Evolutionary conservation across 441 rosid genomes (phyloP), one percentile per base, ranked within the genome.

Genomic region (Melastoma candidum): DNA sequence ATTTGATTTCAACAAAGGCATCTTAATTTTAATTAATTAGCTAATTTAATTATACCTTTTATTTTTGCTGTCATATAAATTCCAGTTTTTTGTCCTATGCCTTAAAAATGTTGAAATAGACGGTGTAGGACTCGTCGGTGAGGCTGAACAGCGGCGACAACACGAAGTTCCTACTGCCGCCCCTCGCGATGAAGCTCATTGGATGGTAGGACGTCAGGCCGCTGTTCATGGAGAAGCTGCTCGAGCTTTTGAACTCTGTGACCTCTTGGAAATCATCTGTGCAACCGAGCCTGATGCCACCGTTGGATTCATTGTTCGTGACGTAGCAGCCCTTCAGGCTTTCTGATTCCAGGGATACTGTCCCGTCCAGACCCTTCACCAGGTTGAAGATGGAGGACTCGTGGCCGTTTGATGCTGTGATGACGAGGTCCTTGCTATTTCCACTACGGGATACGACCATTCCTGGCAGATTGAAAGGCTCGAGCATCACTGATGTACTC

Each of bases 391-490:
- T 36, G 0, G 87, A 80, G 4, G 76, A 64, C 8, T 39, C 67
- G 7, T 55, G 63, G 0, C 14, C 60, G 3, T 11, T 25, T 0
- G 75, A 66, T 57, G 58, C 73, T 51, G 67, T 61, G 25, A 86
- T 68, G 2, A 17, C 67, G 45, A 84, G 67, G 56, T 54, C 26
- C 7, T 54, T 7, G 10, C 67, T 79, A 32, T 56, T 48, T 44
- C 74, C 86, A 59, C 67, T 64, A 7, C 56, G 67, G 53, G 53
- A 77, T 26, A 93, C 51, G 55, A 76, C 51, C 94, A 76, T 86
- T 46, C 97, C 96, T 0, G 99, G 97, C 60, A 68, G 75, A 66
- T 80, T 79, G 47, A 84, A 86, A 48, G 96, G 93, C 56, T 93
- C 99, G 0, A 93, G 72, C 80, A 65, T 66, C 50, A 93, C 84